These are phyloP conservation scores for Butyriboletus appendiculatus DNA, from an alignment of 1,284 basidiomycete species.

Conservation along the genomic window DNA sequence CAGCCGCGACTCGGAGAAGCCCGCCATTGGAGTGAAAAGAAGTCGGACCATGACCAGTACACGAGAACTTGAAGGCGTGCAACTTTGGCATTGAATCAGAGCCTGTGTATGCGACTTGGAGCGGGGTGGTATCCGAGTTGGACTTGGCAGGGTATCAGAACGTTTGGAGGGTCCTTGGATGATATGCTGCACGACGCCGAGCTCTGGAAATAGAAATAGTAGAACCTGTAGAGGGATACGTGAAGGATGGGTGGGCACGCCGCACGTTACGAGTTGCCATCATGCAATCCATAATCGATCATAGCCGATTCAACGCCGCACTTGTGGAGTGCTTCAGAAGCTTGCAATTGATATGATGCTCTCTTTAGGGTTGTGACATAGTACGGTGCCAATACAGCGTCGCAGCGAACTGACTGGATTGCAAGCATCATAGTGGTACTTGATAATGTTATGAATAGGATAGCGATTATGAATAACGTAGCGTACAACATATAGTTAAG, in stretches of 20 bases:
- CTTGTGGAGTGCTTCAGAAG: slow-evolving; percentile 1
- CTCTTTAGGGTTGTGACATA: background rate
- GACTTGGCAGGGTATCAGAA: background rate
- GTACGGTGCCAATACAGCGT: slow-evolving; percentile 1
- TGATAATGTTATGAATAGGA: background rate
- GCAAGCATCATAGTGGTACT: background rate
- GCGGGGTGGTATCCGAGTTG: background rate
- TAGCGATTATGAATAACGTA: background rate
- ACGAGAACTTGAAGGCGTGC: slow-evolving; percentile 3
- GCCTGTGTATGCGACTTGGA: too few relatives aligned
- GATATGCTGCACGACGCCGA: background rate
- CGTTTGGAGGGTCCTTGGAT: slow-evolving; percentile 10
- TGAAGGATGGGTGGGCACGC: background rate
- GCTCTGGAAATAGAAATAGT: background rate
- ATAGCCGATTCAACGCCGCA: slow-evolving; percentile 24
- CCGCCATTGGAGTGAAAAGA: slow-evolving; percentile 13
- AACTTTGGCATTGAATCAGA: slow-evolving; percentile 9
- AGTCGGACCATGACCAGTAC: slow-evolving; percentile 12
- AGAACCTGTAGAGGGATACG: background rate
- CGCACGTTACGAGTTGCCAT: slow-evolving; percentile 5
- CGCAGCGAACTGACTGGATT: background rate
- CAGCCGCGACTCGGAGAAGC: slow-evolving; percentile 34
- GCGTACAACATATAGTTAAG: background rate
- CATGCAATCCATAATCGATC: slow-evolving; percentile 22
- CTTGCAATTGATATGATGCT: background rate